These are phyloP conservation scores for Isabelozyma heimii DNA, from an alignment of 805 yeast species.

Conservation along the genomic window DNA sequence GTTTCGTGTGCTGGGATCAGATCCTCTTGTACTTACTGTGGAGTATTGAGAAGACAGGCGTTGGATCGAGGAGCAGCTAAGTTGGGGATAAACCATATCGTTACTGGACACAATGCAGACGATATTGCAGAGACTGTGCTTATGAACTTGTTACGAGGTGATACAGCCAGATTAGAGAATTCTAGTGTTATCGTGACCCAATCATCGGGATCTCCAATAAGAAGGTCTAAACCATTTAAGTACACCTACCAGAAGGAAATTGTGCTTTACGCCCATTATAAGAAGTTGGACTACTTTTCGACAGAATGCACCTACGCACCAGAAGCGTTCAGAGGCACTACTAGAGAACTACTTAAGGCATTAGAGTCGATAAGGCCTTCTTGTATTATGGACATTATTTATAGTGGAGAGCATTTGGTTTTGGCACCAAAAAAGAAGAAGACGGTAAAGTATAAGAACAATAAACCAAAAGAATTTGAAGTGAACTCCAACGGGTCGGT, in stretches of 20 bases:
- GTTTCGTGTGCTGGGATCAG: constrained; percentile 92
- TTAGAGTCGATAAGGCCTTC: constrained; percentile 88
- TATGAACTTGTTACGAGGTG: constrained; percentile 96
- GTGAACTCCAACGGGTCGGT: constrained; percentile 64
- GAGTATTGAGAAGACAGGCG: constrained; percentile 95
- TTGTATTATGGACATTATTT: constrained; percentile 89
- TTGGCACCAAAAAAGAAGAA: constrained; percentile 55
- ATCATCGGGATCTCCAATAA: constrained; percentile 82
- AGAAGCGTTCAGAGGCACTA: constrained; percentile 97
- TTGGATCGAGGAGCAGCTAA: constrained; percentile 92
- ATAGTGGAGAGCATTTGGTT: constrained; percentile 85
- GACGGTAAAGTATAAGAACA: constrained; percentile 33
- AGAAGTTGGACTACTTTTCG: constrained; percentile 89
- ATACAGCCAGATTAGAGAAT: constrained; percentile 84
- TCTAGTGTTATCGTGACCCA: constrained; percentile 85
- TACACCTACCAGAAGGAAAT: constrained; percentile 96
- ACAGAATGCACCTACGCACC: constrained; percentile 99
- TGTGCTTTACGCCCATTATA: constrained; percentile 95
- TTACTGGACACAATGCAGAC: constrained; percentile 98
- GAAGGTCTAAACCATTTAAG: constrained; percentile 93
- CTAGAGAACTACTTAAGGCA: constrained; percentile 86
- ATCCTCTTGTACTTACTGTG: constrained; percentile 96
- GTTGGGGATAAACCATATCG: constrained; percentile 82
- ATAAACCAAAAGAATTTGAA: constrained; percentile 43
- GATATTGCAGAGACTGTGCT: constrained; percentile 98